Base-by-base conservation (phyloP, 768 basidiomycete genomes). In the Sarcodon sp. region DNA sequence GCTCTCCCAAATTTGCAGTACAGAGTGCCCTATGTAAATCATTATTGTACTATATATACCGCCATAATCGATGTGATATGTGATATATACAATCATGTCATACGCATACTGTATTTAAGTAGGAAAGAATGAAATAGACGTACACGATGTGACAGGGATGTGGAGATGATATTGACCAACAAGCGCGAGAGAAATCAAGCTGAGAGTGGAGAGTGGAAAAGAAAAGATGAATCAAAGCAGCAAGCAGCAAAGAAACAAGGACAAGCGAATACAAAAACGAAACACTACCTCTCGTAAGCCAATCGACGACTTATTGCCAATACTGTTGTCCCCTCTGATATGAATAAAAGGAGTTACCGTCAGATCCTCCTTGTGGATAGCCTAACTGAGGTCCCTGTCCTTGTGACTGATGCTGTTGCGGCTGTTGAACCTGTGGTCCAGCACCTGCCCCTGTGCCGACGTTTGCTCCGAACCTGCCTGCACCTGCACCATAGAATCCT, bases 241-340 rank as follows among this genome's bases (percentile, higher is more conserved):
- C 50, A 57, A 58, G 61, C 52, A 57, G 55, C 38, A 53, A 50
- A 52, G 45, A 38, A 45, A 34, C 21, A 50, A 54, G 51, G 47
- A 41, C 51, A 36, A 54, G 45, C 51, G 43, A 55, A 54, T 47
- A 50, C 48, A 47, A 45, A 38, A 47, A 18, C 33, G 8, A 45
- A 15, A 6, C 44, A 45, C 45, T 18, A 45, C 37, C 27, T 39
- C 34, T 18, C 45, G 34, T 45, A 46, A 39, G 47, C 47, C 32
- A n/a, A 31, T 33, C 13, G 16, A 50, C 48, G 21, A 27, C 21
- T 27, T 27, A 27, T 61, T 71, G 68, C 69, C 71, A 72, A 57
- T 73, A 74, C 76, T 78, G 80, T 65, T 79, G 80, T 59, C 79
- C 69, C 18, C 72, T 70, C 61, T 80, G 83, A 60, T 85, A 85